Percentiles rank a stretch among this genome's conserved stretches.
These are phyloP conservation scores for Priceomyces castillae DNA, from an alignment of 805 yeast genomes.

Conservation along the genomic window DNA sequence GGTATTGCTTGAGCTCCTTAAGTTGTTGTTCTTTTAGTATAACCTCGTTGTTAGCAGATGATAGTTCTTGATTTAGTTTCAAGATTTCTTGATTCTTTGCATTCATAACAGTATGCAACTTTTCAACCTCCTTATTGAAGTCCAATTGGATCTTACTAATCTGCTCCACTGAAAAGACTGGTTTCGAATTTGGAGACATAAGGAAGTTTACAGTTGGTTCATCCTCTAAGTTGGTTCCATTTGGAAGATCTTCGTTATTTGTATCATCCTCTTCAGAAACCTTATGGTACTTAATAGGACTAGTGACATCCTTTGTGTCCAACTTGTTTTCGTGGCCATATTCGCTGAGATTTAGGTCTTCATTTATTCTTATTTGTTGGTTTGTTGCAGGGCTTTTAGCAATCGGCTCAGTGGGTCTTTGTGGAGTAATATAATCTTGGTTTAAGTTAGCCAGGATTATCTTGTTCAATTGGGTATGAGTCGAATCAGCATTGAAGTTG, in stretches of 20 bases:
- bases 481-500: slow-evolving; percentile 7
- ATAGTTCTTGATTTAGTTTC: slow-evolving; percentile 16
- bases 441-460: slow-evolving; percentile 12
- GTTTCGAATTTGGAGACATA: slow-evolving; percentile 32
- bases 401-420: slow-evolving; percentile 28
- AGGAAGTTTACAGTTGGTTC: slow-evolving; percentile 31
- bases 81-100: slow-evolving; percentile 17
- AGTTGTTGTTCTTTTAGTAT: slow-evolving; percentile 14
- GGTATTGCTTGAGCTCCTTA: slow-evolving; percentile 16
- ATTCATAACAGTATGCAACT: slow-evolving; percentile 13
- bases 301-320: slow-evolving; percentile 18
- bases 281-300: slow-evolving; percentile 22
- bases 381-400: slow-evolving; percentile 28
- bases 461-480: slow-evolving; percentile 18
- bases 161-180: slow-evolving; percentile 28
- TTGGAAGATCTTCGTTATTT: slow-evolving; percentile 8
- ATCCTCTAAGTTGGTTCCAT: slow-evolving; percentile 12
- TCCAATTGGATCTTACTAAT: slow-evolving; percentile 23
- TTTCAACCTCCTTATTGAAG: slow-evolving; percentile 16
- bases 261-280: slow-evolving; percentile 7
- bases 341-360: slow-evolving; percentile 13
- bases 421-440: slow-evolving; percentile 27
- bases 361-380: slow-evolving; percentile 22
- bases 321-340: slow-evolving; percentile 9
- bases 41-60: slow-evolving; percentile 12